Base-by-base conservation (phyloP, 495 filamentous ascomycete species). In the Aspergillus panamensis region DNA sequence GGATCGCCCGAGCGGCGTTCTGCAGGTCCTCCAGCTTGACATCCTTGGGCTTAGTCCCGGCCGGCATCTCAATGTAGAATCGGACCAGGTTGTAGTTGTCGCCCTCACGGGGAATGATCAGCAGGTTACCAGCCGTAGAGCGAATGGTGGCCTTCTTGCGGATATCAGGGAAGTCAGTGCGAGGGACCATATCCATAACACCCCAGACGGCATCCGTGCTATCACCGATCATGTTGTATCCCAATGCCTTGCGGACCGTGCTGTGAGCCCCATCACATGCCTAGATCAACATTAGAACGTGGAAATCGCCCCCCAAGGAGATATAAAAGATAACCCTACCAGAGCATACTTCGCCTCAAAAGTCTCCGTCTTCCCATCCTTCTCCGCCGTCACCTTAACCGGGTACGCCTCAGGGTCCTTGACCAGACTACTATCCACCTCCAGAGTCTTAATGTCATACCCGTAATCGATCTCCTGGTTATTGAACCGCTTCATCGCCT, bases 151-250 rank as follows among this genome's bases (percentile, higher is more conserved):
- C 84, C 53, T 83, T 78, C 67, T 80, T 84, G 48, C 87, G 77
- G 82, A 94, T 83, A 85, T 96, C 89, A 5, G 90, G 91, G 71
- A 93, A 96, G 62, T 85, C 72, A 0, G 91, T 93, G 6, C 73
- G 77, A 6, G 88, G 85, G 32, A 87, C 82, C 58, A 90, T 78
- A 58, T 96, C 91, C 84, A 94, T 87, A 13, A 95, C 91, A 58
- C 91, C 91, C 86, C 86, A 90, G 47, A 88, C 80, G 31, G 85
- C 77, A 68, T 93, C 88, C 32, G 77, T 86, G 62, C 78, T 85
- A 65, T 95, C 89, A 16, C 90, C 90, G 3, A 87, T 61, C 84
- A 95, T 87, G 39, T 78, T 77, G 66, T 82, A 84, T 3, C 87
- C 87, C 19, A 95, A 80, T 0, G 82, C 79, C 60, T 78, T 81